Evolutionary conservation across 345 rosid species (phyloP).

Genomic region (Corymbia maculata): DNA sequence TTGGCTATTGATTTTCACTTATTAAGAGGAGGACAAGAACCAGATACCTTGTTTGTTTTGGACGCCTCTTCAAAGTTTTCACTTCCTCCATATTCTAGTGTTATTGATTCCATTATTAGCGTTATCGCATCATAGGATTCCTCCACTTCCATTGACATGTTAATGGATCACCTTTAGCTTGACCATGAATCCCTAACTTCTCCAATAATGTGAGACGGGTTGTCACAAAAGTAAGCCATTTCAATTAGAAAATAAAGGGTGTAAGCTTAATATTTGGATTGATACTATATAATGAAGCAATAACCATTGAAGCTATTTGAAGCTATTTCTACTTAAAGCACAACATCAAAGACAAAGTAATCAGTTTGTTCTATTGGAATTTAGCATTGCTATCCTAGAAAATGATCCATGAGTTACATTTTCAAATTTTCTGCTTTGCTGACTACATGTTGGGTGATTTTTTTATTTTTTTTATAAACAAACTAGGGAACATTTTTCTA

Average conservation of each 20-base stretch:
- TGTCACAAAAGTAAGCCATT: neutral
- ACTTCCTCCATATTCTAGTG: too few species aligned
- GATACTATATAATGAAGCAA: neutral
- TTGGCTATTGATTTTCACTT: too few species aligned
- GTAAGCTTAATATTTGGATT: neutral
- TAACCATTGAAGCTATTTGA: neutral
- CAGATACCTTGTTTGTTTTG: too few species aligned
- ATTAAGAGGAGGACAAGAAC: too few species aligned
- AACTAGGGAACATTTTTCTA: too few species aligned
- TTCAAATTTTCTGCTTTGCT: too few species aligned
- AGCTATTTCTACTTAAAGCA: neutral
- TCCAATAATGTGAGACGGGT: neutral
- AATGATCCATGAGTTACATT: rapidly evolving
- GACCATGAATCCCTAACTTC: neutral
- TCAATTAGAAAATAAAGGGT: neutral
- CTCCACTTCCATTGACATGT: too few species aligned
- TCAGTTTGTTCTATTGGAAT: neutral
- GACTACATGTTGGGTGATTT: too few species aligned
- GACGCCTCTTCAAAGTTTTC: too few species aligned
- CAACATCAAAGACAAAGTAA: neutral
- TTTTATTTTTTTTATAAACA: too few species aligned
- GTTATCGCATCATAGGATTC: too few species aligned
- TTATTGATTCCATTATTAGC: too few species aligned
- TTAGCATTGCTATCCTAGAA: neutral
- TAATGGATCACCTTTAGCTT: neutral